Base-by-base conservation (phyloP, 2,329 filamentous ascomycete species). In the Aspergillus luchuensis region DNA sequence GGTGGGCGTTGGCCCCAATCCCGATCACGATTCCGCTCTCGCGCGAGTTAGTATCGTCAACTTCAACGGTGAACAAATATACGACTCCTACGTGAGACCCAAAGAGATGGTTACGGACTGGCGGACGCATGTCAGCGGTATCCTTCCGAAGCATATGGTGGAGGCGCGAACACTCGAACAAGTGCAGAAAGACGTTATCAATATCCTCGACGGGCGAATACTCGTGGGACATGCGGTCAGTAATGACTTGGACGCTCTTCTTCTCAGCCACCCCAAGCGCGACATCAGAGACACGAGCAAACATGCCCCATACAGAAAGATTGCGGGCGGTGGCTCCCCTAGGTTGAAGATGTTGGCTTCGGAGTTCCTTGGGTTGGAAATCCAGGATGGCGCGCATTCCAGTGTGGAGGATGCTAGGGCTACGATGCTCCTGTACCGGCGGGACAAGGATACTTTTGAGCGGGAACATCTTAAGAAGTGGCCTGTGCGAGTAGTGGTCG, bases 31-130 rank as follows among this genome's bases (percentile, higher is more conserved):
- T 71, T 92, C 91, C 38, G 88, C 87, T 0, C 85, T 99, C 48
- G 95, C 95, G 1, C 87, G 95, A 50, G 91, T 94, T 58, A 96
- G 91, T 72, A 81, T 96, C 15, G 93, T 97, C 67, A 96, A 98
- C 76, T 99, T 93, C 76, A 92, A 97, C 73, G 93, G 93, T 17
- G 86, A 90, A 28, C 92, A 97, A 75, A 81, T 99, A 49, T 97
- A 98, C 83, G 95, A 99, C 80, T 94, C 91, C 11, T 98, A 90
- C 72, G 95, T 98, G 8, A 85, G 86, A 57, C 90, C 91, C 0
- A 87, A 87, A 61, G 88, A 92, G 71, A 82, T 80, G 58, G 91
- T 99, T 2, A 92, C 90, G 13, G 91, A 99, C 76, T 99, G 93
- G 89, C 87, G 95, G 63, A 98, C 93, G 2, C 81, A 84, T 62